Percentiles rank a stretch among this genome's conserved stretches.
Conservation (phyloP, 768 basidiomycete genomes). For the Lentinula aciculospora region DNA sequence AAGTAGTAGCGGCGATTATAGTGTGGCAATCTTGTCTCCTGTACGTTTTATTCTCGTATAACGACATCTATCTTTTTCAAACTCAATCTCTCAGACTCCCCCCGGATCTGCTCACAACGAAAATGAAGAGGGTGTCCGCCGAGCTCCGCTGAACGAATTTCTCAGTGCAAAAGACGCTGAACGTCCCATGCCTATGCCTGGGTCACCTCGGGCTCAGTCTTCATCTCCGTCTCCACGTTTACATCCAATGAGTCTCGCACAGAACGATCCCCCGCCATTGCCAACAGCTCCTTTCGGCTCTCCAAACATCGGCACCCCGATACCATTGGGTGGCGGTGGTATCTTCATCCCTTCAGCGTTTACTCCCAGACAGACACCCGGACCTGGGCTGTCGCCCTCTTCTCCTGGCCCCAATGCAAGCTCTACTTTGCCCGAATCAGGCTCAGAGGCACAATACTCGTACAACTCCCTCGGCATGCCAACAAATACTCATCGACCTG, state of each 20-base stretch:
- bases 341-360: slow-evolving; percentile 2
- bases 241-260: not conserved
- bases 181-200: slow-evolving; percentile 5
- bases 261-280: not conserved
- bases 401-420: not conserved
- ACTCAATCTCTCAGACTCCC: not conserved
- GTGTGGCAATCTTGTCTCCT: not conserved
- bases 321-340: not conserved
- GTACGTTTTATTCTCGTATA: not conserved
- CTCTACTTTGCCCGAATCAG: not conserved
- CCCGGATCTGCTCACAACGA: slow-evolving; percentile 2
- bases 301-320: slow-evolving; percentile 3
- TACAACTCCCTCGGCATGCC: not conserved
- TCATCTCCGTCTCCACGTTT: slow-evolving; percentile 1
- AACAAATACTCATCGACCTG: not conserved
- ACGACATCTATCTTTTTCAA: not conserved
- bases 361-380: not conserved
- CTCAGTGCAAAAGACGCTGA: slow-evolving; percentile 2
- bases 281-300: slow-evolving; percentile 4
- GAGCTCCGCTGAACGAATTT: slow-evolving; percentile 1
- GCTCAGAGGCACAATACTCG: not conserved
- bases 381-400: not conserved
- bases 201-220: not conserved
- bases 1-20: slow-evolving; percentile 1
- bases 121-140: not conserved